Conservation (phyloP, 495 filamentous ascomycete genomes). For the Penicillium daleae region DNA sequence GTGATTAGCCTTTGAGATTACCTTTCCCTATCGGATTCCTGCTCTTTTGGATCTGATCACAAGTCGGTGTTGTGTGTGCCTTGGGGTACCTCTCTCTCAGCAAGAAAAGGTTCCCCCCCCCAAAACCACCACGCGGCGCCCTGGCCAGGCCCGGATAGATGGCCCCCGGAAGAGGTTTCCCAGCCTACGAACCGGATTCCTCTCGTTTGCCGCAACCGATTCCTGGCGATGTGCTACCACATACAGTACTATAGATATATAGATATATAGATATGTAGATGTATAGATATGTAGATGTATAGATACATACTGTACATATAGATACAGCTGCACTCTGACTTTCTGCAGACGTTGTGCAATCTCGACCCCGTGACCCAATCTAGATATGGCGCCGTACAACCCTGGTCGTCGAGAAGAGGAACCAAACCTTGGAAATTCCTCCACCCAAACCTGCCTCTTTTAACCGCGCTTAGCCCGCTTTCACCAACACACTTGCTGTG, state of each 20-base stretch:
- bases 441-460: neutral
- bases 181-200: slow-evolving; percentile 11
- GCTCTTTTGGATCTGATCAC: neutral
- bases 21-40: too few species aligned
- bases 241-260: neutral
- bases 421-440: neutral
- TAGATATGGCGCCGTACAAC: neutral
- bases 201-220: neutral
- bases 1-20: neutral
- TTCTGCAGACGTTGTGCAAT: neutral
- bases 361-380: neutral
- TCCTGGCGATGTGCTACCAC: neutral
- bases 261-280: too few species aligned
- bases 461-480: slow-evolving; percentile 25
- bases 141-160: slow-evolving; percentile 33
- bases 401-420: neutral
- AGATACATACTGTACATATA: too few species aligned
- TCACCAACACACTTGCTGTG: slow-evolving; percentile 10
- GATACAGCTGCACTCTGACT: too few species aligned
- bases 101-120: slow-evolving; percentile 3
- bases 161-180: slow-evolving; percentile 33
- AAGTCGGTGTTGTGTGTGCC: neutral
- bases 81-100: neutral
- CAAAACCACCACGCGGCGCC: slow-evolving; percentile 20
- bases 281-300: too few species aligned